Evolutionary conservation across 345 rosid species (phyloP).

Genomic region (Brassica rapa): DNA sequence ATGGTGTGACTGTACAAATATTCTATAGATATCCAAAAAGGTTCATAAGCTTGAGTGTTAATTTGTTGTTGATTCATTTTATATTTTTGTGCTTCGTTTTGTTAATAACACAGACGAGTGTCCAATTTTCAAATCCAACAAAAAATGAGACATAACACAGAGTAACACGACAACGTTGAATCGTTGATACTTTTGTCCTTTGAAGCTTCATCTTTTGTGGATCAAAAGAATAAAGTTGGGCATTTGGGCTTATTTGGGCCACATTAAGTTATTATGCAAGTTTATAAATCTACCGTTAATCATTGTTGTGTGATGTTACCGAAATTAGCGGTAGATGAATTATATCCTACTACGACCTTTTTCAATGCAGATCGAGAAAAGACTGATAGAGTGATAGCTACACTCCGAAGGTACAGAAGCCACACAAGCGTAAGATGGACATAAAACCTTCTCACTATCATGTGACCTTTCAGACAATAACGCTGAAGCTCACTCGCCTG

Average conservation of each 20-base stretch:
- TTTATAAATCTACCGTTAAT: background rate
- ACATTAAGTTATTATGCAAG: background rate
- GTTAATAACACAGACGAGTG: background rate
- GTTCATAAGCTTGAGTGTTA: background rate
- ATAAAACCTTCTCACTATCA: too few species aligned
- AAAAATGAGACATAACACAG: background rate
- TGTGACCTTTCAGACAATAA: background rate
- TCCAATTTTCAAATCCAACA: background rate
- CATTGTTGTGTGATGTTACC: constrained; percentile 8
- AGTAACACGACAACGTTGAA: background rate
- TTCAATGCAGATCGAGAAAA: background rate
- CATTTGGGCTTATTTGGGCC: background rate
- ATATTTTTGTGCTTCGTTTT: background rate
- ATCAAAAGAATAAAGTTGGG: background rate
- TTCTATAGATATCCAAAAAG: background rate
- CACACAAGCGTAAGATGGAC: background rate
- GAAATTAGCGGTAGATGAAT: background rate
- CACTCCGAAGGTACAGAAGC: background rate
- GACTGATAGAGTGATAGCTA: background rate
- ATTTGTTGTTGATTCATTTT: background rate
- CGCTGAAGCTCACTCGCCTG: background rate
- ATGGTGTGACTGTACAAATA: constrained; percentile 7
- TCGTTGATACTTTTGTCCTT: background rate
- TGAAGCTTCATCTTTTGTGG: background rate
- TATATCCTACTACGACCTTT: background rate